Evolutionary conservation across 2,329 filamentous ascomycete species (phyloP), one percentile per base, ranked within the genome.

Genomic region (Colletotrichum somersetense): DNA sequence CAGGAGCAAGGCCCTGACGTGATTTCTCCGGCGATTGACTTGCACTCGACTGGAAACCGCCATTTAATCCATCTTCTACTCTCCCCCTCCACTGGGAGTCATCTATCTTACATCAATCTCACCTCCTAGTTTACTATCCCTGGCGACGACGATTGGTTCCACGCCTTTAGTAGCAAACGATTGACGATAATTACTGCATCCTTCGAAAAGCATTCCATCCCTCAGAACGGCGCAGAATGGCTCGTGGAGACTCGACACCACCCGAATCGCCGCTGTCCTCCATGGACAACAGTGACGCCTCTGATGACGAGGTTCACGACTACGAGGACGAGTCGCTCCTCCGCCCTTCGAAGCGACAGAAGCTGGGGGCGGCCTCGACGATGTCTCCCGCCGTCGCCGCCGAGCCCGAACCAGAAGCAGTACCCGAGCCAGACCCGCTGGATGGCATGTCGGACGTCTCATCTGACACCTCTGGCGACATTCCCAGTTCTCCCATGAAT

Each of bases 401-500:
- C 30, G 73, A 74, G 26, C 63, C 66, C 23, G 72, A 74, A 50
- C 72, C 64, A 11, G 74, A 75, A 38, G 50, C 69, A 11, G 74
- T 74, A 26, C 83, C 83, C 16, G 83, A 86, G 63, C 81, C 87
- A 72, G 81, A 90, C 80, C 81, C 88, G 76, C 83, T 89, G 55
- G 87, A 89, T 72, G 86, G 85, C 76, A 83, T 89, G 83, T 89
- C 90, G 63, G 93, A 95, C 66, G 91, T 98, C 72, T 97, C 95
- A 10, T 94, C 93, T 65, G 96, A 99, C 82, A 97, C 93, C 62
- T 95, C 93, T 44, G 94, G 94, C 80, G 95, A 94, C 69, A 90
- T 95, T 61, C 93, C 93, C 35, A 91, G 89, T 78, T 93, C 91
- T 1, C 91, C 91, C 20, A 84, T 87, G 79, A 87, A 92, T 82